A percentile compares a stretch with the other conserved stretches of the same genome.
phyloP scores from a whole-genome alignment of 1,284 basidiomycete species.

The Ceratobasidium sp. region DNA sequence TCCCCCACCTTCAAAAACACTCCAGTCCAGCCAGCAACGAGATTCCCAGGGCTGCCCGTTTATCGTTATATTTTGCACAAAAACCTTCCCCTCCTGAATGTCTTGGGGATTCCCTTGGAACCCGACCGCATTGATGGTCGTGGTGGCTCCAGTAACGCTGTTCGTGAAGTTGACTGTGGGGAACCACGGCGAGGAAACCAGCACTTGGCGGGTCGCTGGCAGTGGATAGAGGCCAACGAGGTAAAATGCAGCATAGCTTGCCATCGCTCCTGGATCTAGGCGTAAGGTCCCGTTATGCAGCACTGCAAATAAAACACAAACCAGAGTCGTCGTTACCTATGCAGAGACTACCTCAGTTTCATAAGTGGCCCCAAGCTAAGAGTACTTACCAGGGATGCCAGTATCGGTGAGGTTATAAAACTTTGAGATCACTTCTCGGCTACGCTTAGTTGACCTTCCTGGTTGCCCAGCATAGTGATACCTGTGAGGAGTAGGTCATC shows the following conservation, averaged over 20 bases:
- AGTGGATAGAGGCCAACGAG: constrained; percentile 70
- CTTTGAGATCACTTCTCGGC: constrained; percentile 33
- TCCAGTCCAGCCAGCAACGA: constrained; percentile 71
- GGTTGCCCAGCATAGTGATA: constrained; percentile 71
- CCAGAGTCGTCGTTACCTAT: constrained; percentile 40
- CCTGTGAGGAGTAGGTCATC: neutral
- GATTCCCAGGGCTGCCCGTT: constrained; percentile 67
- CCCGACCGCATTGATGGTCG: constrained; percentile 63
- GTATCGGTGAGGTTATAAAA: constrained; percentile 43
- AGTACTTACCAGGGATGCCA: constrained; percentile 49
- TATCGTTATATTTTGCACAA: constrained; percentile 67
- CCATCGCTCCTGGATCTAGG: constrained; percentile 68
- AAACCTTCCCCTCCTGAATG: constrained; percentile 63
- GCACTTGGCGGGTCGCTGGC: constrained; percentile 67
- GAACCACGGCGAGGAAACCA: constrained; percentile 72
- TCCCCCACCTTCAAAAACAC: constrained; percentile 64
- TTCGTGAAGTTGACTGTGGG: constrained; percentile 68
- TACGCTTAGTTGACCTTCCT: constrained; percentile 52
- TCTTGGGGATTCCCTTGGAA: constrained; percentile 65
- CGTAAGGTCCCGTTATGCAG: constrained; percentile 48
- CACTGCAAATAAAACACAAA: neutral
- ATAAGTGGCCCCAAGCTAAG: neutral
- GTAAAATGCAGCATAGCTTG: constrained; percentile 70
- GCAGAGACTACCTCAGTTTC: constrained; percentile 10
- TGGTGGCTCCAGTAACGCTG: constrained; percentile 66